These are phyloP conservation scores for Chaetomium fimeti DNA, from an alignment of 495 filamentous ascomycete genomes.

Conservation along the genomic window DNA sequence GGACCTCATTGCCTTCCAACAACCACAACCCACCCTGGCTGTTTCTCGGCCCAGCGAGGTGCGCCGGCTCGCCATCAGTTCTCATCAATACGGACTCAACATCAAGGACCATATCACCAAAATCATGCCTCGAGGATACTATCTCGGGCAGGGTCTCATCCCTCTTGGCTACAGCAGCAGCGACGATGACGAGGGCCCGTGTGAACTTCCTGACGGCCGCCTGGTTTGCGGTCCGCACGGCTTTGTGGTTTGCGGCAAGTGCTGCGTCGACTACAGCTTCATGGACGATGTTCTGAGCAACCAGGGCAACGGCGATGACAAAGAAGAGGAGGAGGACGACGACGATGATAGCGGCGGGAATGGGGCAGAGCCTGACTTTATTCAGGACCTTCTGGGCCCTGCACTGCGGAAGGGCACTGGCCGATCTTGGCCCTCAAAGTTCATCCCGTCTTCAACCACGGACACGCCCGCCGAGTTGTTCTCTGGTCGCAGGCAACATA, in stretches of 20 bases:
- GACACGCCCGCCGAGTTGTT: conserved; percentile 30
- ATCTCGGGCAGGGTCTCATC: conserved; percentile 8
- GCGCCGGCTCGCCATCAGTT: no score
- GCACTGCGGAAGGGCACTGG: conserved; percentile 31
- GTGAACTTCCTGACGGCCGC: conserved; percentile 30
- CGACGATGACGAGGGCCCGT: conserved; percentile 32
- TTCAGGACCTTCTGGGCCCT: background rate
- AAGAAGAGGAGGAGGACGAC: background rate
- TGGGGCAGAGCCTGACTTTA: no score
- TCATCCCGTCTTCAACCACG: conserved; percentile 28
- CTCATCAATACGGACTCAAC: no score
- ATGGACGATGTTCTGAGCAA: conserved; percentile 24
- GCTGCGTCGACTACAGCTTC: conserved; percentile 32
- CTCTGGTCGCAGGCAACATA: conserved; percentile 16
- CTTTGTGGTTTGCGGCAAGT: conserved; percentile 27
- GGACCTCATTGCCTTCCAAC: no score
- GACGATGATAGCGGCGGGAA: no score
- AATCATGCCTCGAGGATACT: conserved; percentile 9
- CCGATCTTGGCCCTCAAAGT: conserved; percentile 32
- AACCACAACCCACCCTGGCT: no score
- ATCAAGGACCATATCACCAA: no score
- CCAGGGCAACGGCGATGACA: conserved; percentile 16
- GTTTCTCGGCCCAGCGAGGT: no score
- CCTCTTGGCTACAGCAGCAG: conserved; percentile 14
- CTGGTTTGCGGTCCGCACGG: conserved; percentile 33